Evolutionary conservation across 805 yeast species (phyloP).

Genomic region (Yarrowia hollandica): DNA sequence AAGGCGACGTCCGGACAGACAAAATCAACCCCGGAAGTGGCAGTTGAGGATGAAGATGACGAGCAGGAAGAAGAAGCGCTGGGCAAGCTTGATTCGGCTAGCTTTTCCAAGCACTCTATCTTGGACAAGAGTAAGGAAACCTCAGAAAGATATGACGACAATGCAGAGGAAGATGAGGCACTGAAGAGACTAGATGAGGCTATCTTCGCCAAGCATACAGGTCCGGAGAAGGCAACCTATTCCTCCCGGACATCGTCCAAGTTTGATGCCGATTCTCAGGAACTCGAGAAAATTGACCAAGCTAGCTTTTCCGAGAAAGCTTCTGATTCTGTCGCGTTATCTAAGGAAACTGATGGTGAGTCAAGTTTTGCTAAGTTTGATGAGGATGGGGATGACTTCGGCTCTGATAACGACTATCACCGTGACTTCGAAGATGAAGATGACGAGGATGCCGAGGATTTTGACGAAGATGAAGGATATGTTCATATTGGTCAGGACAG

Average conservation of each 20-base stretch:
- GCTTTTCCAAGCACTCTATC: constrained; percentile 1
- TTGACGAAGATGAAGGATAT: constrained; percentile 20
- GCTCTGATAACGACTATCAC: too few species aligned
- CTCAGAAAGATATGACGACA: neutral
- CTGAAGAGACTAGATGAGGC: neutral
- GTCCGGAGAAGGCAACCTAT: too few species aligned
- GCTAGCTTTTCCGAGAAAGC: too few species aligned
- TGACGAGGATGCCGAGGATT: constrained; percentile 19
- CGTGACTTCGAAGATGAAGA: constrained; percentile 28
- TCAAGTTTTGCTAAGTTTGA: neutral
- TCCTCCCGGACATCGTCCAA: too few species aligned
- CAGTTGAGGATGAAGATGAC: constrained; percentile 25
- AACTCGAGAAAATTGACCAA: too few species aligned
- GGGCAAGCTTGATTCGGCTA: constrained; percentile 6
- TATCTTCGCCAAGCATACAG: constrained; percentile 1
- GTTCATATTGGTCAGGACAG: neutral
- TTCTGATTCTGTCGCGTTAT: too few species aligned
- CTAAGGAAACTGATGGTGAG: neutral
- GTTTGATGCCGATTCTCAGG: too few species aligned
- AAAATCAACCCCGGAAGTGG: constrained; percentile 4
- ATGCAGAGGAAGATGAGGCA: constrained; percentile 1
- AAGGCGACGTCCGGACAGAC: constrained; percentile 1
- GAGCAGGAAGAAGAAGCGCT: constrained; percentile 29
- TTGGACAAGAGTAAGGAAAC: neutral
- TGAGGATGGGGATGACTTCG: constrained; percentile 18